Conservation (phyloP, 2,329 filamentous ascomycete species). For the Tolypocladium cylindrosporum region DNA sequence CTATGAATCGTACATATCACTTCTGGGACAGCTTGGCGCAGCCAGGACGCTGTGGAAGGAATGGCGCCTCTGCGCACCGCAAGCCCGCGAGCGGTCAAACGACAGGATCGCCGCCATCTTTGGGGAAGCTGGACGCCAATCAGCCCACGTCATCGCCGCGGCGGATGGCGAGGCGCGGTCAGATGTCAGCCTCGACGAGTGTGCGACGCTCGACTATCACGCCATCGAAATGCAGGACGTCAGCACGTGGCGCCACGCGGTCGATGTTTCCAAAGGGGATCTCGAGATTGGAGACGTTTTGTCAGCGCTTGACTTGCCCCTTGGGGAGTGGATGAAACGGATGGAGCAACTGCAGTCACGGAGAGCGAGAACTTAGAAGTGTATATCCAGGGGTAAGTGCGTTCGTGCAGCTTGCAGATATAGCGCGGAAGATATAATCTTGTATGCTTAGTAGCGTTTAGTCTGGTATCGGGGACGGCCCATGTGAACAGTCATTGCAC, state of each 20-base stretch:
- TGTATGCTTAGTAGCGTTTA: neutral
- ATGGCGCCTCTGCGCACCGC: conserved; percentile 10
- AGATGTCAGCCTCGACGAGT: conserved; percentile 7
- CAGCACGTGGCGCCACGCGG: neutral
- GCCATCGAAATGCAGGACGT: conserved; percentile 8
- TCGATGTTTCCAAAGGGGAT: neutral
- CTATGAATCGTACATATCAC: conserved; percentile 16
- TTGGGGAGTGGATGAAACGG: conserved; percentile 1
- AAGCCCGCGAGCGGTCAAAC: neutral
- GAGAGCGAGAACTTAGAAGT: neutral
- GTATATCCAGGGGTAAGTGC: too few relatives aligned
- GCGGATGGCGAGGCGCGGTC: neutral
- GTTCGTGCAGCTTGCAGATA: neutral
- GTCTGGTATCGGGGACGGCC: neutral
- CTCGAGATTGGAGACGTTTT: neutral
- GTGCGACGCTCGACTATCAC: conserved; percentile 10
- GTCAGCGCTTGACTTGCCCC: conserved; percentile 3
- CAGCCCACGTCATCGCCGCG: conserved; percentile 2
- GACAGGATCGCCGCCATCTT: conserved; percentile 3
- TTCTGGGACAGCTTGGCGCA: conserved; percentile 21
- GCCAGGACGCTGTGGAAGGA: conserved; percentile 20
- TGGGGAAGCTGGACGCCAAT: conserved; percentile 3
- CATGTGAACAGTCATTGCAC: neutral
- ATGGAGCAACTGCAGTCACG: neutral
- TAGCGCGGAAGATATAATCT: neutral